Evolutionary conservation across 2,329 filamentous ascomycete species (phyloP).

Genomic region (Hypoxylon sp.): DNA sequence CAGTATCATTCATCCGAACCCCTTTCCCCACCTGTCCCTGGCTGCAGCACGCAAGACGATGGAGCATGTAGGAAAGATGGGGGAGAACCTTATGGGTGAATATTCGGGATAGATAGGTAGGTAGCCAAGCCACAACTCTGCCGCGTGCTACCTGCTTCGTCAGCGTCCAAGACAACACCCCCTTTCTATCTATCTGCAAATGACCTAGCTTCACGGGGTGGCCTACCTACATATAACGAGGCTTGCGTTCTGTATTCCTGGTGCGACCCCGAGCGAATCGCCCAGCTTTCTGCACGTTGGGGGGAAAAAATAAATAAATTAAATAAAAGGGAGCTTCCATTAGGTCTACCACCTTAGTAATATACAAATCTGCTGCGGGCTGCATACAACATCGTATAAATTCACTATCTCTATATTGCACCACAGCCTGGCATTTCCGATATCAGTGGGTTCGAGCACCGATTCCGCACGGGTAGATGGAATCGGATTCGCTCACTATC

Average conservation of each 20-base stretch:
- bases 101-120: conserved; percentile 40
- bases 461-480: conserved; percentile 11
- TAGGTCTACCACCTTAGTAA: conserved; percentile 16
- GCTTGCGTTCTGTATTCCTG: conserved; percentile 22
- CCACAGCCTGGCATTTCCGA: conserved; percentile 12
- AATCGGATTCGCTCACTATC: conserved; percentile 7
- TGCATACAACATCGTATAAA: conserved; percentile 24
- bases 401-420: conserved; percentile 22
- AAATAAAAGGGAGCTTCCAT: conserved; percentile 14
- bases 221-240: conserved; percentile 34
- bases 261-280: conserved; percentile 36
- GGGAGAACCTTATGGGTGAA: conserved; percentile 38
- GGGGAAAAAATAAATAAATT: no score
- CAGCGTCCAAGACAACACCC: conserved; percentile 37
- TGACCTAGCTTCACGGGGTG: conserved; percentile 38
- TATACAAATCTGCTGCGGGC: conserved; percentile 12
- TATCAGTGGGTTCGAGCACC: conserved; percentile 2
- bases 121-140: conserved; percentile 31
- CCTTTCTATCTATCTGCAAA: conserved; percentile 25
- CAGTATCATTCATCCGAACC: conserved; percentile 37
- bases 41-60: conserved; percentile 24
- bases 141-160: conserved; percentile 38
- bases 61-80: conserved; percentile 22
- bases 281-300: conserved; percentile 22
- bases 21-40: conserved; percentile 30